These are phyloP conservation scores for Arbutus unedo DNA, from an alignment of 148 eudicot genomes.

Conservation along the genomic window DNA sequence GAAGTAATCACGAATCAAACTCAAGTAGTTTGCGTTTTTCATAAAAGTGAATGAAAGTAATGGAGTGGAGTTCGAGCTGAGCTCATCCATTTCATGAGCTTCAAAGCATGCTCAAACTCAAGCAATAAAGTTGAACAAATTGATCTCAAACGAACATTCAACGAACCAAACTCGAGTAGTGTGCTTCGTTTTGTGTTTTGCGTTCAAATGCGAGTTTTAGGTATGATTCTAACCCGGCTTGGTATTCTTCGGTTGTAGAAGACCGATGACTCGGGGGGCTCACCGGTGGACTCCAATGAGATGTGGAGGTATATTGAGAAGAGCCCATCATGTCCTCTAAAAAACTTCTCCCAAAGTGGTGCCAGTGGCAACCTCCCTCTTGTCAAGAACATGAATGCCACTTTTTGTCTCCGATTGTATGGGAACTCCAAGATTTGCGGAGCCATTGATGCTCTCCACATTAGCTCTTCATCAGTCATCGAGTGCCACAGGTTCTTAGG, in stretches of 20 bases:
- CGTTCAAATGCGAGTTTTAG: background rate
- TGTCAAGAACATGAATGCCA: constrained; percentile 80
- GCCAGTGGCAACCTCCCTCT: constrained; percentile 60
- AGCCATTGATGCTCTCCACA: constrained; percentile 59
- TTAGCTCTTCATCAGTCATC: constrained; percentile 57
- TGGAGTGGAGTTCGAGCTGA: background rate
- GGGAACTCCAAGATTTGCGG: constrained; percentile 28
- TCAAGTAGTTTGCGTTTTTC: no score
- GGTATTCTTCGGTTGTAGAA: constrained; percentile 66
- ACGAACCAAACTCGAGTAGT: background rate
- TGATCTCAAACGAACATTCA: background rate
- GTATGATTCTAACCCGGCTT: constrained; percentile 45
- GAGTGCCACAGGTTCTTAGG: constrained; percentile 50
- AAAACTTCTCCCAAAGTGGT: constrained; percentile 79
- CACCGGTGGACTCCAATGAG: constrained; percentile 41
- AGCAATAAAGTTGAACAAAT: background rate
- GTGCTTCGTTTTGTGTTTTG: background rate
- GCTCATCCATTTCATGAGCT: background rate
- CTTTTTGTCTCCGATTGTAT: constrained; percentile 40
- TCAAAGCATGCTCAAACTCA: background rate
- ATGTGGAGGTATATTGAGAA: constrained; percentile 81
- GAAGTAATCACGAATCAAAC: no score
- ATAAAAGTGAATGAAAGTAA: background rate
- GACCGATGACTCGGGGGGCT: constrained; percentile 47
- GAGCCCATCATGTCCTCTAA: constrained; percentile 53